Evolutionary conservation across 2,329 filamentous ascomycete genomes (phyloP).

Genomic region (Paramyrothecium roridum): DNA sequence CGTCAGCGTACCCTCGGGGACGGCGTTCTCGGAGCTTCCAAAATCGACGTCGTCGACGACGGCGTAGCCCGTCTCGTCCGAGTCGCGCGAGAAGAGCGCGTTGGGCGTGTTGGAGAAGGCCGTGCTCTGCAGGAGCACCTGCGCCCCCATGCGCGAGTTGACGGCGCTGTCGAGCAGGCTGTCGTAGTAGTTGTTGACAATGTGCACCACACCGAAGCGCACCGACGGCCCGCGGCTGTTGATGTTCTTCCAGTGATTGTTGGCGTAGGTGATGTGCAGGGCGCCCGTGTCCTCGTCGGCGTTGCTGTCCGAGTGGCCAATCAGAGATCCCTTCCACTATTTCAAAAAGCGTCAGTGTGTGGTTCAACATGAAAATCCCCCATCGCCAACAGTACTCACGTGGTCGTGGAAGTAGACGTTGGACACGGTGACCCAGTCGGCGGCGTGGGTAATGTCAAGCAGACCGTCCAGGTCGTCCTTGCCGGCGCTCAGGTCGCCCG

Average conservation of each 20-base stretch:
- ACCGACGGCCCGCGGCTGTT: conserved; percentile 57
- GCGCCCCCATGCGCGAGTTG: conserved; percentile 49
- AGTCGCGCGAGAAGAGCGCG: conserved; percentile 32
- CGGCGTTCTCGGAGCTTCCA: conserved; percentile 38
- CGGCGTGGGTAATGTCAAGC: conserved; percentile 37
- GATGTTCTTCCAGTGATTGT: conserved; percentile 59
- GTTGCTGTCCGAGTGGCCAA: conserved; percentile 60
- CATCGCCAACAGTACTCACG: conserved; percentile 5
- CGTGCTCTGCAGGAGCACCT: conserved; percentile 52
- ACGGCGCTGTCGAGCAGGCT: conserved; percentile 40
- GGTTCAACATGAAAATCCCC: not conserved
- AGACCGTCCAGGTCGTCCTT: conserved; percentile 40
- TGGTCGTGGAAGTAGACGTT: conserved; percentile 40
- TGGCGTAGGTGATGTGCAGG: conserved; percentile 54
- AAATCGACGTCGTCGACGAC: conserved; percentile 36
- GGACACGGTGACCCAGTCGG: conserved; percentile 37
- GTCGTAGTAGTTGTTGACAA: conserved; percentile 38
- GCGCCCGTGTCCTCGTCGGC: conserved; percentile 53
- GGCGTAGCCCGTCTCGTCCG: conserved; percentile 34
- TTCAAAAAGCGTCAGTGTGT: not conserved
- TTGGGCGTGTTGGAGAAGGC: conserved; percentile 36
- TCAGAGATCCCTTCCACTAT: conserved; percentile 49
- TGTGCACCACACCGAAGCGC: conserved; percentile 59
- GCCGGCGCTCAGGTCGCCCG: conserved; percentile 25
- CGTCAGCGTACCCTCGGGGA: conserved; percentile 5